These are phyloP conservation scores for Podospora pseudocomata DNA, from an alignment of 495 filamentous ascomycete genomes.

Conservation along the genomic window DNA sequence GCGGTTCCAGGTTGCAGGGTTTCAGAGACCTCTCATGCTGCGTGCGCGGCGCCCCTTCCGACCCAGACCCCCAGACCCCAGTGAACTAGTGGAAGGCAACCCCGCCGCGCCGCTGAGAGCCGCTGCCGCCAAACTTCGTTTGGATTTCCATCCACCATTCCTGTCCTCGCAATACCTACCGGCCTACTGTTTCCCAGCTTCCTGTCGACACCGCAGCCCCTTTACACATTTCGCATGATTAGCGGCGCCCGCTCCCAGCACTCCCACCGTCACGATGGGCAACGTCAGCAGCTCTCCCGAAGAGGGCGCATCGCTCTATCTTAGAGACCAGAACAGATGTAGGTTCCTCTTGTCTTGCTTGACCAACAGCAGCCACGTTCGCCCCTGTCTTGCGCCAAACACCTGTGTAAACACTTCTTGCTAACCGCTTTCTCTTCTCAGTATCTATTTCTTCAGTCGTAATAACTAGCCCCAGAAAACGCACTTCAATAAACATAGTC, in stretches of 20 bases:
- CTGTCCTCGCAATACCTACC: neutral
- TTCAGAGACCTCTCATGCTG: constrained; percentile 17
- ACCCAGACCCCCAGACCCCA: constrained; percentile 5
- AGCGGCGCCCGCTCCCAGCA: constrained; percentile 21
- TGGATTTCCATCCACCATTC: constrained; percentile 8
- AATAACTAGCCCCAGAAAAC: constrained; percentile 71
- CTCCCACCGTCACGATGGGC: constrained; percentile 63
- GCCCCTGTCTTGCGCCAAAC: neutral
- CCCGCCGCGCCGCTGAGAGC: constrained; percentile 22
- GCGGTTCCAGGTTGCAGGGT: constrained; percentile 14
- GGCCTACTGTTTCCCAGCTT: neutral
- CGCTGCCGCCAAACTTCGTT: constrained; percentile 18
- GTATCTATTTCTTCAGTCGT: constrained; percentile 77
- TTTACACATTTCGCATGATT: neutral
- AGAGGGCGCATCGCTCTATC: constrained; percentile 74
- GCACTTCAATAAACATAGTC: constrained; percentile 68
- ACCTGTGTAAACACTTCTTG: constrained; percentile 2
- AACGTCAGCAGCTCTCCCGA: constrained; percentile 88
- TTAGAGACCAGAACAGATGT: constrained; percentile 91
- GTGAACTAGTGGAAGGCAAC: constrained; percentile 10
- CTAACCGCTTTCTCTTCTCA: constrained; percentile 36
- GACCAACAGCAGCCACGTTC: neutral
- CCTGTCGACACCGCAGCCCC: neutral
- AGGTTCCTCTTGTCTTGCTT: constrained; percentile 14
- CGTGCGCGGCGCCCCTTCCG: constrained; percentile 17